Base-by-base conservation (phyloP, 2,329 filamentous ascomycete genomes). In the Hymenoscyphus repandus region DNA sequence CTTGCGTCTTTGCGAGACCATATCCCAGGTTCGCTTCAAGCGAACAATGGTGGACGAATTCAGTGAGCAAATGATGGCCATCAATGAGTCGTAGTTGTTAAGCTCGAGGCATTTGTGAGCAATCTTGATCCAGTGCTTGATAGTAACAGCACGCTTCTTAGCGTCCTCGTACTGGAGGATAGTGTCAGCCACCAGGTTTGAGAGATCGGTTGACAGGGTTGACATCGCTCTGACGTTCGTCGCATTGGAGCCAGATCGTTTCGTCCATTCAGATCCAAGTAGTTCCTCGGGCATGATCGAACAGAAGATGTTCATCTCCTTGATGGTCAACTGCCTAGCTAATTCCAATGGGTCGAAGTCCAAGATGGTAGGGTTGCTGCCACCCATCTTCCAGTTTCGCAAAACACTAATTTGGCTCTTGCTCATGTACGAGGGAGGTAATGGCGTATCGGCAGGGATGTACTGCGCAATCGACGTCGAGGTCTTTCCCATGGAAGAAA, bases 91-190 rank as follows among this genome's bases (percentile, higher is more conserved):
- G 62, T 96, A 99, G 71, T 99, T 99, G 72, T 93, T 86, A 22
- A 97, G 78, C 63, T 93, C 88, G 5, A 95, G 74, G 58, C 90
- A 95, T 62, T 88, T 88, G 61, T 86, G 79, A 1, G 89, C 90
- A 60, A 97, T 84, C 75, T 97, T 99, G 67, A 96, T 88, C 93
- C 93, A 99, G 62, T 97, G 91, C 73, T 99, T 97, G 72, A 99
- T 93, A 47, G 90, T 82, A 1, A 80, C 73, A 1, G 93, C 92
- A 22, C 93, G 83, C 73, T 92, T 95, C 79, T 97, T 97, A 22
- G 86, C 83, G 66, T 97, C 93, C n/a, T 88, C 79, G 51, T 90
- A 79, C 50, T 88, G 83, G 12, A 99, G 78, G 61, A 99, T 95
- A 0, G 88, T 95, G 66, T 97, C 92, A 0, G 90, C 88, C 10